Evolutionary conservation across 768 basidiomycete genomes (phyloP), one percentile per base, ranked within the genome.

Genomic region (Boletus fagicola): DNA sequence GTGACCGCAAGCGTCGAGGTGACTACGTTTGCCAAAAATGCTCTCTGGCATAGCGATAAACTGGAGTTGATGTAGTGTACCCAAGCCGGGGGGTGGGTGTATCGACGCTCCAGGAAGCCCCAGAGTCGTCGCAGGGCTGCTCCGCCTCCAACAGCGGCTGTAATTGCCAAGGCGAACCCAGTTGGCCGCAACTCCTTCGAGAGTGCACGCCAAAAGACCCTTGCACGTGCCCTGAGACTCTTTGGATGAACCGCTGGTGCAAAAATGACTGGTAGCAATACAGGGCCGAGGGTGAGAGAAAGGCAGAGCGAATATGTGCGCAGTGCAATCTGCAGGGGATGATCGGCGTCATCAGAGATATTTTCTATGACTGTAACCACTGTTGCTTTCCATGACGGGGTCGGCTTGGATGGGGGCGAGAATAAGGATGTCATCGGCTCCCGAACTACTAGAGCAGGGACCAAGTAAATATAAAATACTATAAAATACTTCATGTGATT

Each of bases 161-260:
- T 83, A 53, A 90, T 80, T 30, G 87, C 80, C 54, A 81, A 86
- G 7, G 90, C 86, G 68, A 92, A 88, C 15, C 88, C 83, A 54
- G 82, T 83, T 38, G 78, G 59, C 9, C 80, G 78, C 12, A 88
- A 68, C 65, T 91, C 88, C 40, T 81, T 79, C 53, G 64, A 72
- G 10, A 92, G 69, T 13, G 84, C 68, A 47, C 75, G 71, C 54
- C 57, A 56, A 43, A 73, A 53, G 24, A 22, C 13, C 2, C 13
- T 39, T 35, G 47, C 43, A 18, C 52, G 64, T 9, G 43, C 33
- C 58, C 63, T 61, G 42, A 79, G 62, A 9, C 55, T 56, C 24
- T 64, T 61, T 47, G 63, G 57, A 58, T 59, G 69, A 28, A 59
- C 47, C 12, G 72, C 26, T 1, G 75, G 60, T 5, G 79, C 72